These are phyloP conservation scores for Maudiozyma saulgeensis DNA, from an alignment of 805 yeast genomes.

Conservation along the genomic window DNA sequence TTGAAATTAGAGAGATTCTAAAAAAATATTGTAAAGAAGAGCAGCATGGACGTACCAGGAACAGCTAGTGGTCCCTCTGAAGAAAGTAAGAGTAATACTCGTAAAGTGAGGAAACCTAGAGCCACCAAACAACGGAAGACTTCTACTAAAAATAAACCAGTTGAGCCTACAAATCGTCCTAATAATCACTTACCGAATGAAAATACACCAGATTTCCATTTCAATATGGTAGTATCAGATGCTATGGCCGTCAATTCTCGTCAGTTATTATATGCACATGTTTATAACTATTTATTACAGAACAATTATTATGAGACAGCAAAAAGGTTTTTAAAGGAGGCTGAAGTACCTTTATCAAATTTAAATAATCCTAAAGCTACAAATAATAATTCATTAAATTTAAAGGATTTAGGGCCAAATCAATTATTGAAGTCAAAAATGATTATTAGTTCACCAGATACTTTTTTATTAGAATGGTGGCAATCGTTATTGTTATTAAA, in stretches of 20 bases:
- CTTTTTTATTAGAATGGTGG: constrained; percentile 52
- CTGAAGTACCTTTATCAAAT: constrained; percentile 33
- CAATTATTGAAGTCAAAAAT: constrained; percentile 23
- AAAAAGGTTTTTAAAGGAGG: constrained; percentile 36
- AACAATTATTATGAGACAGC: constrained; percentile 45
- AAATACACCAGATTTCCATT: constrained; percentile 7
- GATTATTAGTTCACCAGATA: constrained; percentile 36
- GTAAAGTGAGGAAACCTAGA: neutral
- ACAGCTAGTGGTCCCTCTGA: neutral
- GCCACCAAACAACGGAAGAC: neutral
- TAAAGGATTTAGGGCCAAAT: constrained; percentile 2
- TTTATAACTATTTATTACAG: constrained; percentile 40
- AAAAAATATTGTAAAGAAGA: no score
- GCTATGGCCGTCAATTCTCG: constrained; percentile 40
- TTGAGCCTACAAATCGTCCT: no score
- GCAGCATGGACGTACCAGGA: neutral
- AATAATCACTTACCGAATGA: neutral
- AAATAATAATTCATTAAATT: constrained; percentile 17
- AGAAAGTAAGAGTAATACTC: neutral
- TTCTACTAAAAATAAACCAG: no score
- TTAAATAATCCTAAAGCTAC: constrained; percentile 1
- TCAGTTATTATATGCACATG: constrained; percentile 42
- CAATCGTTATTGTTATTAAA: constrained; percentile 39
- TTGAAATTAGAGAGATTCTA: no score
- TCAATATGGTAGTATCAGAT: constrained; percentile 30